Percentiles rank a stretch among this genome's conserved stretches.
phyloP scores from a whole-genome alignment of 805 yeast species.

The Nakazawaea sp. region DNA sequence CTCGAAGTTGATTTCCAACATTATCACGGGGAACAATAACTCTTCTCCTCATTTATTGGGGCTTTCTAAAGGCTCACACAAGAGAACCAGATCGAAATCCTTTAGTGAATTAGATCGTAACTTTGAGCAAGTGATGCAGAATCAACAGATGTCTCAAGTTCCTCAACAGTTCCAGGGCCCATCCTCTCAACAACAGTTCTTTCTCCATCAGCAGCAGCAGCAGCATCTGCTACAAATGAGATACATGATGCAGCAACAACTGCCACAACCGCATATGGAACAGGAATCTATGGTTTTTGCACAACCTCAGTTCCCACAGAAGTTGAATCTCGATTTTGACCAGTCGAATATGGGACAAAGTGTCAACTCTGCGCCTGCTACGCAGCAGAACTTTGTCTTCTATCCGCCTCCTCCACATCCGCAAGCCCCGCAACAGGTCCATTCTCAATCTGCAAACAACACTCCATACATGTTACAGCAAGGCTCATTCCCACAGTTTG shows the following conservation, averaged over 20 bases:
- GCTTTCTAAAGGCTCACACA: constrained; percentile 14
- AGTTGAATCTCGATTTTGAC: constrained; percentile 1
- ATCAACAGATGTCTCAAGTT: not conserved
- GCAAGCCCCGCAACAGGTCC: constrained; percentile 1
- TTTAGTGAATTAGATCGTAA: constrained; percentile 20
- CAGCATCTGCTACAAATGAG: constrained; percentile 1
- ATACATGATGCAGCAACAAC: not conserved
- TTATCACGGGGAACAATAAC: constrained; percentile 3
- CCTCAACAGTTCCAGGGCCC: not conserved
- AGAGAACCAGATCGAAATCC: constrained; percentile 28
- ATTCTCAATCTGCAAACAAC: constrained; percentile 1
- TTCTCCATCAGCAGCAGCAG: constrained; percentile 1
- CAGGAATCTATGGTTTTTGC: constrained; percentile 1
- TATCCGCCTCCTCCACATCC: constrained; percentile 1
- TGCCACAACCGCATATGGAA: constrained; percentile 1
- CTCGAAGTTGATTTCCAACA: constrained; percentile 8
- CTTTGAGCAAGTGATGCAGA: not conserved
- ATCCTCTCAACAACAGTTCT: not conserved
- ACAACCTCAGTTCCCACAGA: constrained; percentile 6
- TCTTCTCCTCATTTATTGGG: not conserved
- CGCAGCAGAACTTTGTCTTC: constrained; percentile 7
- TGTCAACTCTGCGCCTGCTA: constrained; percentile 6
- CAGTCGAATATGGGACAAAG: not conserved
- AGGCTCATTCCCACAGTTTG: constrained; percentile 2
- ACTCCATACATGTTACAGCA: constrained; percentile 8